Evolutionary conservation across 768 basidiomycete species (phyloP).

Genomic region (Lactifluus pinguis): DNA sequence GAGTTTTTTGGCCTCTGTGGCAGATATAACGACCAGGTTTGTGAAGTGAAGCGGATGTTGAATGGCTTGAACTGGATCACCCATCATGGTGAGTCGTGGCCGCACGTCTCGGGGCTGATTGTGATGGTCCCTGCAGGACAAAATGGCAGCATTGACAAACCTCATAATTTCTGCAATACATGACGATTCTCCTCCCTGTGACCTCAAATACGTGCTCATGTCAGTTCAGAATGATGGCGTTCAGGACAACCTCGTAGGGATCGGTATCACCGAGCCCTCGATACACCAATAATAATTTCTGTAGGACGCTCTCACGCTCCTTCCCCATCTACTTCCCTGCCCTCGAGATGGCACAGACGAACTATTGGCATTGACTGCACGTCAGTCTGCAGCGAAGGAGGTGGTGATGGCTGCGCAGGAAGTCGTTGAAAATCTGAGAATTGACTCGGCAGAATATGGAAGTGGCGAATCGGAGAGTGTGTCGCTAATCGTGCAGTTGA

Average conservation of each 20-base stretch:
- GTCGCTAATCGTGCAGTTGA: slow-evolving; percentile 17
- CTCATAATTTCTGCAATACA: slow-evolving; percentile 17
- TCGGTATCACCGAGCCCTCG: background rate
- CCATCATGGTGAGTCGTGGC: slow-evolving; percentile 1
- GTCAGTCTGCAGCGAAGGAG: slow-evolving; percentile 33
- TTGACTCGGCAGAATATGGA: slow-evolving; percentile 16
- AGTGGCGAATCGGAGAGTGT: background rate
- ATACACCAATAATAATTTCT: background rate
- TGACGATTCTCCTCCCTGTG: slow-evolving; percentile 11
- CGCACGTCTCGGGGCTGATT: background rate
- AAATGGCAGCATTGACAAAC: slow-evolving; percentile 14
- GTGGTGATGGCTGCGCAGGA: slow-evolving; percentile 35
- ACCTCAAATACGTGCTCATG: slow-evolving; percentile 8
- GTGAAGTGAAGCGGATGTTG: too few species aligned
- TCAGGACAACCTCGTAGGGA: slow-evolving; percentile 18
- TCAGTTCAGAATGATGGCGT: slow-evolving; percentile 15
- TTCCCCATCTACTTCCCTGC: slow-evolving; percentile 31
- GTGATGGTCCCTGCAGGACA: slow-evolving; percentile 15
- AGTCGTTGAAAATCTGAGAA: slow-evolving; percentile 27
- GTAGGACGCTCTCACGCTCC: slow-evolving; percentile 34
- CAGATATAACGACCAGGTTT: too few species aligned
- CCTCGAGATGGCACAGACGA: slow-evolving; percentile 24
- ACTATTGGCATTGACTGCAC: slow-evolving; percentile 28
- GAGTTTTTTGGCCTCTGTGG: too few species aligned
- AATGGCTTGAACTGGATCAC: background rate